A percentile compares a stretch with the other conserved stretches of the same genome.
Evolutionary conservation across 805 yeast species (phyloP).

Genomic region (Komagataella populi): DNA sequence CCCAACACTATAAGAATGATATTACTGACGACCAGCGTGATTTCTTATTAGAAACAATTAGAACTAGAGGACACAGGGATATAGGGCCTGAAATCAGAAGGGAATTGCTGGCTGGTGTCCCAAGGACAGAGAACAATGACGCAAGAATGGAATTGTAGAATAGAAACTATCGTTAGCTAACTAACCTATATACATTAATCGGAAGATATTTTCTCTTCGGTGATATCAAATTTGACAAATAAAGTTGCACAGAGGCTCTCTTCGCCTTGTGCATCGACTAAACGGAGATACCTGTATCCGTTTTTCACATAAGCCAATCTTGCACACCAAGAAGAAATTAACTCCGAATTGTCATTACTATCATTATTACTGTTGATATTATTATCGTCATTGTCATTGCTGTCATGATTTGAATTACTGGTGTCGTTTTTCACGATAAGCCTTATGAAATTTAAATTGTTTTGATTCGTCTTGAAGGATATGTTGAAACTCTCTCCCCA

Average conservation of each 20-base stretch:
- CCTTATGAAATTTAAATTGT: constrained; percentile 42
- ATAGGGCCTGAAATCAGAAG: constrained; percentile 93
- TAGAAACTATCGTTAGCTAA: background rate
- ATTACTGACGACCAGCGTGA: constrained; percentile 98
- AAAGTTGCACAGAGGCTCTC: constrained; percentile 41
- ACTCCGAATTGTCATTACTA: constrained; percentile 8
- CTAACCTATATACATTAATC: background rate
- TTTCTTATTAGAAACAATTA: constrained; percentile 77
- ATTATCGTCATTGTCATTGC: constrained; percentile 2
- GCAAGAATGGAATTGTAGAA: background rate
- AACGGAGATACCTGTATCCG: constrained; percentile 76
- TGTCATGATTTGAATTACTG: constrained; percentile 5
- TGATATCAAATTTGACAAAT: constrained; percentile 21
- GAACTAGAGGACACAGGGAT: constrained; percentile 78
- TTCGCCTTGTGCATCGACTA: constrained; percentile 73
- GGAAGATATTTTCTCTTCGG: background rate
- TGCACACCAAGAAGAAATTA: constrained; percentile 46
- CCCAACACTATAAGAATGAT: constrained; percentile 93
- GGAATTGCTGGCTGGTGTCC: constrained; percentile 77
- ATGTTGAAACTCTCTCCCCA: constrained; percentile 56
- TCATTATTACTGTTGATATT: constrained; percentile 2
- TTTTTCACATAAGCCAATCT: constrained; percentile 49
- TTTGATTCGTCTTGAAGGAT: constrained; percentile 17
- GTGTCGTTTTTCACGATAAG: constrained; percentile 27
- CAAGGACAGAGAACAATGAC: constrained; percentile 23